Percentiles rank a stretch among this genome's conserved stretches.
These are phyloP conservation scores for Marasmius sp. DNA, from an alignment of 1,284 basidiomycete species.

Conservation along the genomic window DNA sequence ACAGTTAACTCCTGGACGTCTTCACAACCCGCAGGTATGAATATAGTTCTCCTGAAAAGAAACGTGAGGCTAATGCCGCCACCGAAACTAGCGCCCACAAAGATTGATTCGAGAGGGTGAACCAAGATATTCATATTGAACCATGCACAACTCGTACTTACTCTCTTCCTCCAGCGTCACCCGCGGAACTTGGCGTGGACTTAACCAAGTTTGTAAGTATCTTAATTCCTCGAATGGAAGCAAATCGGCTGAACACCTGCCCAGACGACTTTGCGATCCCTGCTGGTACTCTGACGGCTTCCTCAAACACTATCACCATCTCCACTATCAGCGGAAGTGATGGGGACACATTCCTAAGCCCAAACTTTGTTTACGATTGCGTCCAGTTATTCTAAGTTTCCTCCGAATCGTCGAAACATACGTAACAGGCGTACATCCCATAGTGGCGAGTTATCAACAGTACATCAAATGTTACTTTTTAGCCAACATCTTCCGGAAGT, in stretches of 20 bases:
- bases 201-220: slow-evolving; percentile 42
- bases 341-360: slow-evolving; percentile 41
- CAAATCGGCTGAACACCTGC: neutral
- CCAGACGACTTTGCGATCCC: slow-evolving; percentile 40
- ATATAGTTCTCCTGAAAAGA: neutral
- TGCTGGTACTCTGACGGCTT: slow-evolving; percentile 38
- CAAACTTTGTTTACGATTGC: slow-evolving; percentile 45
- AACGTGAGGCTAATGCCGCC: neutral
- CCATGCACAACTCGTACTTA: neutral
- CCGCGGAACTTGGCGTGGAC: slow-evolving; percentile 45
- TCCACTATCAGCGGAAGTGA: slow-evolving; percentile 42
- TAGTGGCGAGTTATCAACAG: slow-evolving; percentile 7
- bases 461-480: neutral
- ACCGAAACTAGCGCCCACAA: neutral
- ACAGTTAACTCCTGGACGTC: neutral
- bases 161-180: slow-evolving; percentile 30
- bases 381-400: slow-evolving; percentile 36
- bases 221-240: neutral
- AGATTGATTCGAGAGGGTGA: neutral
- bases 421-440: neutral
- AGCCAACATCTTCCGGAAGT: slow-evolving; percentile 59
- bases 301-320: slow-evolving; percentile 42
- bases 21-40: neutral
- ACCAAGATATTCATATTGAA: neutral
- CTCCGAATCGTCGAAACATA: neutral